Base-by-base conservation (phyloP, 2,329 filamentous ascomycete genomes). In the Xylaria sp. region DNA sequence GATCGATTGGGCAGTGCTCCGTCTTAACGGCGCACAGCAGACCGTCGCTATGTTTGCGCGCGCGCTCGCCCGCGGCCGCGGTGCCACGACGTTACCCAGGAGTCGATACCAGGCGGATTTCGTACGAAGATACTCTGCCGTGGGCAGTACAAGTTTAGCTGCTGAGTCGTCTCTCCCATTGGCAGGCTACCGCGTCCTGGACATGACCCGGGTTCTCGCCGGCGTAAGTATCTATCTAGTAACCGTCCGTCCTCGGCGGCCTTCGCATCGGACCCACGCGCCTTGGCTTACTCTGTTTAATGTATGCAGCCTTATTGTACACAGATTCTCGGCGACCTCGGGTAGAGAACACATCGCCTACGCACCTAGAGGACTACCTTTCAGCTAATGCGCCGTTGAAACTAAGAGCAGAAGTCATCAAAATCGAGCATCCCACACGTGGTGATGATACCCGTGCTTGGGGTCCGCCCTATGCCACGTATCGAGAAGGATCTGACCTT, bases 391-490 rank as follows among this genome's bases (percentile, higher is more conserved):
- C 46, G 29, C 16, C 22, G 55, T 44, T 61, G 43, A 39, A 60
- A 54, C 64, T 95, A 92, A 60, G 94, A 4, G 68, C 94, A 62
- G 93, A 99, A 71, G 87, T 99, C 26, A 96, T 99, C 75, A 99
- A 99, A 74, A 84, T 99, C 57, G 94, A 99, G 74, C 94, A 99
- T 72, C 94, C 94, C 3, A 85, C 85, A 4, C 83, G 91, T 52
- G 94, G 91, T 37, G 94, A 99, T 70, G 94, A 99, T 70, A 99
- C 94, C 8, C 80, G 94, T 66, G 92, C 92, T 46, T 99, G 94
- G 94, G 94, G 94, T 0, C 94, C 94, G 20, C 94, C 94, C 1
- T 99, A 94, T 71, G 94, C 94, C 7, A 78, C 84, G 47, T 95
- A 96, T 70, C 83, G 81, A 57, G 71, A 84, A 26, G 83, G 78